Evolutionary conservation across 495 filamentous ascomycete genomes (phyloP).

Genomic region (Jackrogersella minutella): DNA sequence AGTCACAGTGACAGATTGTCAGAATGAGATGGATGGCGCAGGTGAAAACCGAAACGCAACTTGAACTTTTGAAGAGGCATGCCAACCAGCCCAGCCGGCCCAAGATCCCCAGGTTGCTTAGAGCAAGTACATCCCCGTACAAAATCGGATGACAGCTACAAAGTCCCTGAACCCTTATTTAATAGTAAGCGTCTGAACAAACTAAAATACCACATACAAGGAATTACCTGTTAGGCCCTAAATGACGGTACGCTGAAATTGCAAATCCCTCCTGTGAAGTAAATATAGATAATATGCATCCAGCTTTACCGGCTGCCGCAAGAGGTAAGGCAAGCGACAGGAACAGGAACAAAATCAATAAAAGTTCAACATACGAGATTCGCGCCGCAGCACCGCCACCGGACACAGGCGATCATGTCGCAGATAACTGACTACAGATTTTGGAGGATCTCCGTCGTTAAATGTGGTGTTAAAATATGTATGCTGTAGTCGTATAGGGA

Average conservation of each 20-base stretch:
- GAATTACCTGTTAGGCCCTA: not conserved
- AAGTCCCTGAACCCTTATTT: no score
- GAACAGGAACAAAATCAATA: not conserved
- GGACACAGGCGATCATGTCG: conserved; percentile 11
- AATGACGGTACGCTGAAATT: not conserved
- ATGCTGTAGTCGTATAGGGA: not conserved
- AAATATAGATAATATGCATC: conserved; percentile 1
- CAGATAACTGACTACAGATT: conserved; percentile 15
- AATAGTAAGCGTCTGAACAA: no score
- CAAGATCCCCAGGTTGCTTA: not conserved
- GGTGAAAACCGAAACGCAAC: not conserved
- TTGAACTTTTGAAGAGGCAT: no score
- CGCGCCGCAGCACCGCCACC: conserved; percentile 22
- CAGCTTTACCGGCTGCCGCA: conserved; percentile 28
- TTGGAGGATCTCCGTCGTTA: conserved; percentile 17
- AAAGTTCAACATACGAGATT: conserved; percentile 3
- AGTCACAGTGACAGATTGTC: conserved; percentile 1
- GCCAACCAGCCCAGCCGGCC: no score
- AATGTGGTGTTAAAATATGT: not conserved
- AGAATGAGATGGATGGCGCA: not conserved
- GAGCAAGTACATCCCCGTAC: not conserved
- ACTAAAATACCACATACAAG: not conserved
- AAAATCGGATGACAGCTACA: not conserved
- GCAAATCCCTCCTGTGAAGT: conserved; percentile 9
- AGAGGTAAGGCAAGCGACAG: conserved; percentile 26